Base-by-base conservation (phyloP, 257 asterid genomes). In the Handroanthus guayacan region DNA sequence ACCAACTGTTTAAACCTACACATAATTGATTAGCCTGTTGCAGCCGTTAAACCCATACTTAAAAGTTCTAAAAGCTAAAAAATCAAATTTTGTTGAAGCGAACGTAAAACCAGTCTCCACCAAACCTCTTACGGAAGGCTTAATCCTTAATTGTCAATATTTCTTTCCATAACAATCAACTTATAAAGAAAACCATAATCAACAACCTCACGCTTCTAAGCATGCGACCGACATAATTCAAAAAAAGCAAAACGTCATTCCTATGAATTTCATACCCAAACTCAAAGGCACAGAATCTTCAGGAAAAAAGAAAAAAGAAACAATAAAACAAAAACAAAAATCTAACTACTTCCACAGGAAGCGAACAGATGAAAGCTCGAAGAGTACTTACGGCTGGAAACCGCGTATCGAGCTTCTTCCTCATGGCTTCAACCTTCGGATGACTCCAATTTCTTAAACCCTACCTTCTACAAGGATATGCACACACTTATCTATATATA, bases 331-430 rank as follows among this genome's bases (percentile, higher is more conserved):
- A 36, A 25, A 43, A 20, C 38, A 34, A 47, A 68, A 62, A 62
- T 3, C 12, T 3, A 60, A 51, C 37, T 14, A 61, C 25, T 3
- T 41, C 3, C 3, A 11, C 3, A 51, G 2, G 39, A 72, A 54
- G 55, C 44, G 18, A n/a, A 20, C 57, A 57, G 11, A 64, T 31
- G 65, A 43, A 52, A 7, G 67, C 17, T 47, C 8, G 64, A 57
- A 11, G 25, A 64, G 16, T 13, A 75, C 88, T 84, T 81, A 90
- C 96, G n/a, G 96, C 92, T 37, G 96, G 96, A 75, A 90, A 90
- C 36, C 96, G 90, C 31, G 96, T 87, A 69, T 86, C 91, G 37
- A 90, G 96, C 82, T 80, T 89, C 90, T 86, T 89, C 77, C 82
- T 87, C 95, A 89, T 89, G 82, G 80, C 84, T 63, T 58, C 75